Evolutionary conservation across 352 stramenopile genomes (phyloP).

Genomic region (Labyrinthula sp.): DNA sequence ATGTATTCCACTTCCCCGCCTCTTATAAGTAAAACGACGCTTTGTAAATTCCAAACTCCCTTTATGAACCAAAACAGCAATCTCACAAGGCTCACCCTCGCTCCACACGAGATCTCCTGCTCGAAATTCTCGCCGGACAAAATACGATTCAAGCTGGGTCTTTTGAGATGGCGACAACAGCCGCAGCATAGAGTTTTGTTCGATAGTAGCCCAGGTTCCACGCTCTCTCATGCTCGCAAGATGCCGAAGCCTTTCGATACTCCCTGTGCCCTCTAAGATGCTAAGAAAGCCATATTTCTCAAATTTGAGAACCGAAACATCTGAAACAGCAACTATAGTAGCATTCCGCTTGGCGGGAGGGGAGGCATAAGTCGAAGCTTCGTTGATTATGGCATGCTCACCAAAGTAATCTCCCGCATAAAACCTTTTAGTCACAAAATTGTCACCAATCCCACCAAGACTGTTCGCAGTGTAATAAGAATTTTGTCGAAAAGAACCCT

Average conservation of each 20-base stretch:
- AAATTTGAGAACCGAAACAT: conserved; percentile 41
- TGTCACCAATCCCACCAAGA: no score
- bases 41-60: conserved; percentile 42
- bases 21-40: not conserved
- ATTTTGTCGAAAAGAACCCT: no score
- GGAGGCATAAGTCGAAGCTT: no score
- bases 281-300: conserved; percentile 56
- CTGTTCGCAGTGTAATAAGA: no score
- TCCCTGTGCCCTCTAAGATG: conserved; percentile 48
- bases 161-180: conserved; percentile 53
- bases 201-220: conserved; percentile 52
- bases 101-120: conserved; percentile 51
- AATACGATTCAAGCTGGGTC: conserved; percentile 56
- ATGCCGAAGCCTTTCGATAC: conserved; percentile 47
- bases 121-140: conserved; percentile 41
- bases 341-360: conserved; percentile 16
- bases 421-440: conserved; percentile 55
- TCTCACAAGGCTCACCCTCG: conserved; percentile 43
- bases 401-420: conserved; percentile 60
- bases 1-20: not conserved
- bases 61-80: conserved; percentile 51
- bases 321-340: conserved; percentile 28
- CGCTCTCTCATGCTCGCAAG: conserved; percentile 49
- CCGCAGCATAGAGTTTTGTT: conserved; percentile 51
- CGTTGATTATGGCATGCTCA: conserved; percentile 34